Evolutionary conservation across 2,329 filamentous ascomycete genomes (phyloP), one percentile per base, ranked within the genome.

Genomic region (Sphaerulina populicola): DNA sequence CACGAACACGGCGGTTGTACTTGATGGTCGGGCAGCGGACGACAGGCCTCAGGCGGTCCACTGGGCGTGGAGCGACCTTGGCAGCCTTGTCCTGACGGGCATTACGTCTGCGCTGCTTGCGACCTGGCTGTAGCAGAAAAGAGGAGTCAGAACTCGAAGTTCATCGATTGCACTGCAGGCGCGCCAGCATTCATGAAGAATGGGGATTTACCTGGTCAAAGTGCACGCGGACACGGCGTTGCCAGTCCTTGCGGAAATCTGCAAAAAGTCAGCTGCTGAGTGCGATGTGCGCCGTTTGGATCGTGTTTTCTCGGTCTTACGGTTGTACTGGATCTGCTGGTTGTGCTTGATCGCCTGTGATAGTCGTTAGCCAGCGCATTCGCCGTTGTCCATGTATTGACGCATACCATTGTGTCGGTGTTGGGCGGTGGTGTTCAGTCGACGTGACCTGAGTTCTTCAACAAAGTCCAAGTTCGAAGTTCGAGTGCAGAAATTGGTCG

Each of bases 181-280:
- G 74, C 74, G 73, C 71, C 72, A 71, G 66, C 73, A 74, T 73
- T 76, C 72, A 74, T 58, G 51, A 75, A 68, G 71, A 74, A 68
- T 73, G 72, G 76, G 75, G 72, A 75, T 70, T 78, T 91, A 94
- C 91, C 89, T 97, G 93, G 82, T 98, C 89, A 80, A 98, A 98
- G 83, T 98, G 93, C 77, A 88, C 87, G 78, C 89, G 88, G 73
- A 98, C 93, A 79, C 90, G 88, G 79, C 89, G 88, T 78, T 97
- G 90, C 93, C 93, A 98, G 82, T 98, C 90, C 88, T 95, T 96
- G 79, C 88, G 90, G 88, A 95, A 95, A 75, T 96, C 87, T 93
- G 70, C 59, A 62, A 51, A 29, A 39, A 38, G 46, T 57, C 45
- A 57, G 55, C 47, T 27, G 15, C n/a, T 45, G 18, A 51, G 18